Evolutionary conservation across 1,284 basidiomycete species (phyloP), one percentile per base, ranked within the genome.

Genomic region (Malassezia dermatis): DNA sequence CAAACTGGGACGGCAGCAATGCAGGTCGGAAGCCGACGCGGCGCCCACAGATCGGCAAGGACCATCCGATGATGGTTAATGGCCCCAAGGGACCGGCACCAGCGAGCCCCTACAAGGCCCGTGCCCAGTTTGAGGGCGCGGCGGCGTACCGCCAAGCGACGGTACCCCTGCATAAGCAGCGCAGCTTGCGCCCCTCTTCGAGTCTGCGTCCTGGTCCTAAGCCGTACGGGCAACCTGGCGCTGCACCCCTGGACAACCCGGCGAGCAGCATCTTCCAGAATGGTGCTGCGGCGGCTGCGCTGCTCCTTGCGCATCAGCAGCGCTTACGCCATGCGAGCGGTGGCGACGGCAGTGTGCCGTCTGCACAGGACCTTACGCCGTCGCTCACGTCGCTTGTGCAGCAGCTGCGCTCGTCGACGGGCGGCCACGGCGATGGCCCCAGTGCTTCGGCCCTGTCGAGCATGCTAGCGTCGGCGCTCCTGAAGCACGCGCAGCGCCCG

Each of bases 231-330:
- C 60, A 63, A 34, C 65, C 65, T n/a, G 65, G 65, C 32, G 63
- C 65, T 13, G 65, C 62, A 31, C 65, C 65, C 21, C 40, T 67
- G 39, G 61, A 64, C 35, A 67, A 67, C 19, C 65, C 65, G 2
- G 65, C 65, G n/a, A 65, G 62, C 62, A 64, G 61, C 51, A 67
- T 67, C 49, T 67, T 67, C 48, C 65, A 65, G 45, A 67, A 61
- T 37, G 65, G 65, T 26, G 60, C 63, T 15, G 61, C 61, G 6
- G 63, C 55, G 2, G 55, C 65, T 1, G 62, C 64, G 28, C 54
- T 67, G 52, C 53, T 67, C 40, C 56, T 67, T 52, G 65, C 64
- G 24, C 64, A 67, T 23, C 63, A 67, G 56, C 64, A 62, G 53
- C 63, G 61, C 19, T 54, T 56, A 21, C 59, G 59, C 44, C 59